Percentiles rank a stretch among this genome's conserved stretches.
These are phyloP conservation scores for Colletotrichum musae DNA, from an alignment of 2,329 filamentous ascomycete genomes.

Conservation along the genomic window DNA sequence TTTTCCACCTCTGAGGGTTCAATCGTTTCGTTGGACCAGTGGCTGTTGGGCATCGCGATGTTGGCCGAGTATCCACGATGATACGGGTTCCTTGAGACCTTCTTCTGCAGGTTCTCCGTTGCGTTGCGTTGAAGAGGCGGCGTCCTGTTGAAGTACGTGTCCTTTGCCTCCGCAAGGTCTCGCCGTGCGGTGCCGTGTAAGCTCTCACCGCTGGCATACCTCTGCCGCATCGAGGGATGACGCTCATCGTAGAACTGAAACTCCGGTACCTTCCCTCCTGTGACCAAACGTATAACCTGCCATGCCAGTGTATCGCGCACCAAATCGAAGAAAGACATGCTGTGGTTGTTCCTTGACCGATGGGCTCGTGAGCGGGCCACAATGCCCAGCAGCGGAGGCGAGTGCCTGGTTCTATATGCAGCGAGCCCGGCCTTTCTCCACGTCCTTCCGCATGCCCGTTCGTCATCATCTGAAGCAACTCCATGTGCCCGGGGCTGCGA, in stretches of 20 bases:
- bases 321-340: slow-evolving; percentile 33
- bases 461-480: slow-evolving; percentile 20
- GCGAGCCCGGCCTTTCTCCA: slow-evolving; percentile 19
- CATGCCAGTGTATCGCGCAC: slow-evolving; percentile 35
- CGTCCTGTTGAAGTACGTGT: background rate
- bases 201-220: slow-evolving; percentile 5
- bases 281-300: slow-evolving; percentile 25
- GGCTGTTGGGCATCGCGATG: background rate
- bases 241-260: slow-evolving; percentile 38
- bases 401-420: background rate
- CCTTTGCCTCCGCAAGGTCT: slow-evolving; percentile 1
- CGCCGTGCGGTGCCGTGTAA: background rate
- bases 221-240: slow-evolving; percentile 25
- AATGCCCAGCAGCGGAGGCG: background rate
- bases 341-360: background rate
- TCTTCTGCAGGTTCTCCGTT: slow-evolving; percentile 4
- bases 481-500: background rate
- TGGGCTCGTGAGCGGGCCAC: no score
- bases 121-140: slow-evolving; percentile 10
- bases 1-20: slow-evolving; percentile 28
- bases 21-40: slow-evolving; percentile 12
- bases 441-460: slow-evolving; percentile 10
- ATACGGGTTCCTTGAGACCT: slow-evolving; percentile 11
- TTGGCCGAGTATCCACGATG: slow-evolving; percentile 3
- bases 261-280: slow-evolving; percentile 14